Evolutionary conservation across 1,284 basidiomycete species (phyloP).

Genomic region (Puccinia novopanici): DNA sequence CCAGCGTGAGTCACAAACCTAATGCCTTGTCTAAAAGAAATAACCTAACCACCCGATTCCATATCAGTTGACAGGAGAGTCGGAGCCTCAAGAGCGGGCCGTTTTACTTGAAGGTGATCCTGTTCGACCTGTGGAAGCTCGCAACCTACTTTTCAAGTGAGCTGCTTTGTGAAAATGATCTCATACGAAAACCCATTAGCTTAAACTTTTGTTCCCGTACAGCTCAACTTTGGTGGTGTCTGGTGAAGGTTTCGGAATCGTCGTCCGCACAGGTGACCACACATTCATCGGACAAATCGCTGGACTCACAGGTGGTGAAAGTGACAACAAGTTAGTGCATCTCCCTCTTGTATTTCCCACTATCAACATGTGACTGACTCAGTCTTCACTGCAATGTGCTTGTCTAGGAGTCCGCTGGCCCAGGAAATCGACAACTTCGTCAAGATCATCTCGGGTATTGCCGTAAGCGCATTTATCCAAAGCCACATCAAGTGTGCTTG

Average conservation of each 20-base stretch:
- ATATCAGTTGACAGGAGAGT: slow-evolving; percentile 66
- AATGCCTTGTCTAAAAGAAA: neutral
- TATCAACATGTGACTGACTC: neutral
- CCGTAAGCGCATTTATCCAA: slow-evolving; percentile 54
- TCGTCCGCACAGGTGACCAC: slow-evolving; percentile 69
- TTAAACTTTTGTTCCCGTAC: neutral
- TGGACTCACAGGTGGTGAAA: slow-evolving; percentile 67
- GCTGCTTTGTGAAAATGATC: neutral
- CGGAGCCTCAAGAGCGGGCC: slow-evolving; percentile 68
- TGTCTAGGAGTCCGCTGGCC: slow-evolving; percentile 64
- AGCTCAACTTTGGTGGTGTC: slow-evolving; percentile 68
- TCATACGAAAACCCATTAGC: too few species aligned
- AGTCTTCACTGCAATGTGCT: neutral
- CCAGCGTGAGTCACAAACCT: slow-evolving; percentile 59
- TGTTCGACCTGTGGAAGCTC: slow-evolving; percentile 66
- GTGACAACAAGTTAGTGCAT: slow-evolving; percentile 63
- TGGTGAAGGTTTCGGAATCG: slow-evolving; percentile 71
- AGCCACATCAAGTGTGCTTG: neutral
- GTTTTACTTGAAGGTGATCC: slow-evolving; percentile 63
- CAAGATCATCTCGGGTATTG: slow-evolving; percentile 61
- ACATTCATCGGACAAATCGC: slow-evolving; percentile 72
- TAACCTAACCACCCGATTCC: neutral
- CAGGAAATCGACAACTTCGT: slow-evolving; percentile 69
- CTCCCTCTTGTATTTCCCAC: neutral
- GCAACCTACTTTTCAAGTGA: slow-evolving; percentile 69